Base-by-base conservation (phyloP, 306 rosid species). In the Trifolium fragiferum region DNA sequence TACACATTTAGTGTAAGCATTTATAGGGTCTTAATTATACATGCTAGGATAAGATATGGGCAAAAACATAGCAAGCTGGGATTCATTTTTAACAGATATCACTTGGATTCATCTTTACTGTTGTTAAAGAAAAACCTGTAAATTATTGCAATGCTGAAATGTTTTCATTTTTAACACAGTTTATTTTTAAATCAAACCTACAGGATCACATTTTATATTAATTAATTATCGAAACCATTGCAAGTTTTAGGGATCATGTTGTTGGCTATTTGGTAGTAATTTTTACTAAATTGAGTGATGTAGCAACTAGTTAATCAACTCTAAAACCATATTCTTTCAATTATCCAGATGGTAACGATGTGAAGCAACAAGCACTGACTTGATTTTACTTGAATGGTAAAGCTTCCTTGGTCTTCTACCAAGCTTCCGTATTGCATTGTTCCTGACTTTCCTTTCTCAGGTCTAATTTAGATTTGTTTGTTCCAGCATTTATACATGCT, bases 271-370 rank as follows among this genome's bases (percentile, higher is more conserved):
- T 16, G 63, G 37, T 23, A 25, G 16, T 23, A 33, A 57, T 23
- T 25, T 27, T 57, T 25, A 57, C 37, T 57, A 23, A 57, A 57
- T 25, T 25, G 16, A 23, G 37, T 25, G 18, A 13, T 23, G 63
- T 57, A 57, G 63, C 63, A 13, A 57, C 63, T 23, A 11, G 35
- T 16, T 57, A 23, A 57, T 50, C 33, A 23, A 23, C 37, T 25
- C 63, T 57, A 57, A 57, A 57, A 23, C 63, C 37, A 25, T 57
- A 57, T 57, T 57, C 16, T 57, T 57, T 57, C 63, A 57, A 25
- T 57, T 57, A 25, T 57, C n/a, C 63, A 57, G 37, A 57, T 25
- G 23, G 37, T 57, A 57, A 23, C 6, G 63, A 37, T 25, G 37
- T 11, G 63, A 25, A 57, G 63, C 37, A 23, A 23, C 63, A 5